phyloP scores from a whole-genome alignment of 2,329 filamentous ascomycete genomes.

The Alternaria novae-zelandiae region DNA sequence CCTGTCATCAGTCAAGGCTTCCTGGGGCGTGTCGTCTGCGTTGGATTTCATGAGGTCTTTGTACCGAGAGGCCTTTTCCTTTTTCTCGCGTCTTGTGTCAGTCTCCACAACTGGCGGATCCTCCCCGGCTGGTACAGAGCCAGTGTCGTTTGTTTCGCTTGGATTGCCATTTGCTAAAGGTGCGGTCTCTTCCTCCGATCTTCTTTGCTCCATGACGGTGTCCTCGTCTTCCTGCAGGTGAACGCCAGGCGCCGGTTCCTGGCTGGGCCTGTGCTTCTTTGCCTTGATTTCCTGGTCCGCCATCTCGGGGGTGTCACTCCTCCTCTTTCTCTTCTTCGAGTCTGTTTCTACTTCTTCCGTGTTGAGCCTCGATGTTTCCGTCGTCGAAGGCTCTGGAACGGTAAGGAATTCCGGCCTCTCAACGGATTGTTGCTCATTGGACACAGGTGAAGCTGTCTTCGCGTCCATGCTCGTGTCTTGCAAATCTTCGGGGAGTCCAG shows the following conservation, averaged over 20 bases:
- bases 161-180: conserved; percentile 9
- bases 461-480: conserved; percentile 10
- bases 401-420: conserved; percentile 39
- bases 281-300: conserved; percentile 45
- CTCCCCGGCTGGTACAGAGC: neutral
- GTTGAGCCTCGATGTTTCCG: conserved; percentile 43
- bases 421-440: conserved; percentile 39
- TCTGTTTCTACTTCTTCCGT: conserved; percentile 49
- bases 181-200: conserved; percentile 26
- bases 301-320: conserved; percentile 49
- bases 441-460: conserved; percentile 26
- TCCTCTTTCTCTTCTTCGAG: conserved; percentile 50
- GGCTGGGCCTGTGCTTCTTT: conserved; percentile 52
- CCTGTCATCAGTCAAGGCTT: conserved; percentile 37
- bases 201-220: conserved; percentile 37
- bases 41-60: conserved; percentile 40
- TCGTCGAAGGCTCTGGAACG: conserved; percentile 34
- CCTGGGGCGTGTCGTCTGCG: conserved; percentile 11
- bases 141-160: conserved; percentile 1
- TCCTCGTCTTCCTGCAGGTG: conserved; percentile 42
- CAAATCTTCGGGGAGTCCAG: conserved; percentile 1
- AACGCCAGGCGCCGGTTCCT: conserved; percentile 39
- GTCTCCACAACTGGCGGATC: conserved; percentile 6
- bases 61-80: conserved; percentile 44
- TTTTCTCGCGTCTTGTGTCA: conserved; percentile 26